phyloP scores from a whole-genome alignment of 768 basidiomycete genomes.

The Mrakia hoshinonis region DNA sequence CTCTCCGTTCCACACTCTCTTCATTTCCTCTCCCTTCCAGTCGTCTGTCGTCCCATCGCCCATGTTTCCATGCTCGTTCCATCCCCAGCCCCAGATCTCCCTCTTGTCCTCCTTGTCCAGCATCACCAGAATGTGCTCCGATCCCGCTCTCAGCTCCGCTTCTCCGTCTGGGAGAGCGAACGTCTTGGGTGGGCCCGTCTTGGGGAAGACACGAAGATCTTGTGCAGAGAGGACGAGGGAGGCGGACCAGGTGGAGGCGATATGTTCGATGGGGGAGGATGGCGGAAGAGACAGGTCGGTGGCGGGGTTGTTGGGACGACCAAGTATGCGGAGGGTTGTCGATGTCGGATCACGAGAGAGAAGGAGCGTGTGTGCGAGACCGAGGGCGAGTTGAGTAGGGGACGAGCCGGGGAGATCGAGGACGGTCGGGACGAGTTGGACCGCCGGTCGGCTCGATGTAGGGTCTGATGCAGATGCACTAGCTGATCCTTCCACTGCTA shows the following conservation, averaged over 20 bases:
- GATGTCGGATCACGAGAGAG: background rate
- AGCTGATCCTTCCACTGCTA: too few species aligned
- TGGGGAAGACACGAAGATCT: background rate
- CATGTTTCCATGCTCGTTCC: constrained; percentile 97
- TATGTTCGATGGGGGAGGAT: background rate
- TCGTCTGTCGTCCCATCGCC: constrained; percentile 42
- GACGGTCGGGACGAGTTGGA: background rate
- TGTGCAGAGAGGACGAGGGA: background rate
- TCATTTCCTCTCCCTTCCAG: background rate
- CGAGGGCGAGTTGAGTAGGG: background rate
- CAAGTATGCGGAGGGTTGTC: background rate
- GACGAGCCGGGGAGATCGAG: background rate
- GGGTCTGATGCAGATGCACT: background rate
- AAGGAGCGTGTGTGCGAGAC: background rate
- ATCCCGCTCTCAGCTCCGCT: background rate
- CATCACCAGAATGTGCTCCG: constrained; percentile 61
- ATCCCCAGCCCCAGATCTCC: constrained; percentile 75
- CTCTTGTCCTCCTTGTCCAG: constrained; percentile 10
- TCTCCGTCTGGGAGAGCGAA: background rate
- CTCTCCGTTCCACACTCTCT: too few species aligned
- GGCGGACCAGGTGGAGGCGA: background rate
- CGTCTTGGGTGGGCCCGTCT: background rate
- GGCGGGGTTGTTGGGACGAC: background rate
- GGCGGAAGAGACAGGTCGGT: background rate
- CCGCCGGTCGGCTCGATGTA: background rate